Percentiles rank a stretch among this genome's conserved stretches.
phyloP scores from a whole-genome alignment of 352 stramenopile genomes.

The Phytophthora europaea region DNA sequence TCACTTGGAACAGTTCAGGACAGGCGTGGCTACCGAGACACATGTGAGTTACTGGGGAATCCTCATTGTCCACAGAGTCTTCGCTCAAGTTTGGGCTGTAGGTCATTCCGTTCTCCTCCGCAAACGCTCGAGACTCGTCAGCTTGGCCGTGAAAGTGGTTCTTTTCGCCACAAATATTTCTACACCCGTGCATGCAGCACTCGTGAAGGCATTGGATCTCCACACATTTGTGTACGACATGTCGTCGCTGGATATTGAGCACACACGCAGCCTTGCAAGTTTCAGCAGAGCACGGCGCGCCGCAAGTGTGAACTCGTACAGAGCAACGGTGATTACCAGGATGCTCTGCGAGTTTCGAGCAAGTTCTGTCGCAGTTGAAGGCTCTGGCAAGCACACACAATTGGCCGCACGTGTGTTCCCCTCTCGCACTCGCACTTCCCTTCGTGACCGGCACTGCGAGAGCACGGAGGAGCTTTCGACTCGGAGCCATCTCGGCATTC shows the following conservation, averaged over 20 bases:
- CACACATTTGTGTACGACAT: constrained; percentile 66
- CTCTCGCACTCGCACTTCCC: constrained; percentile 64
- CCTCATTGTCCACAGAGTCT: background rate
- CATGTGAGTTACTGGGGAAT: background rate
- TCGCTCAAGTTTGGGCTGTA: background rate
- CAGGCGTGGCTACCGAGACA: background rate
- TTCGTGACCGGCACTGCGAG: constrained; percentile 58
- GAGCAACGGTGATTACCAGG: constrained; percentile 54
- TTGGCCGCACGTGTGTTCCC: constrained; percentile 65
- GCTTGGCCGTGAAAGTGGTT: constrained; percentile 69
- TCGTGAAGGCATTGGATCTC: constrained; percentile 52
- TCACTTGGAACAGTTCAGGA: background rate
- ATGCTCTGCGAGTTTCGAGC: constrained; percentile 45
- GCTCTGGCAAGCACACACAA: constrained; percentile 42
- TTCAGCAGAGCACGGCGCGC: constrained; percentile 45
- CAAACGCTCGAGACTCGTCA: constrained; percentile 24
- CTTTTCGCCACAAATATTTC: constrained; percentile 37
- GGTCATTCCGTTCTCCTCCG: constrained; percentile 28
- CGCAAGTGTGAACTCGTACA: constrained; percentile 65
- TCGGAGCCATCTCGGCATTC: constrained; percentile 25
- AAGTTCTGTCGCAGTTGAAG: constrained; percentile 58
- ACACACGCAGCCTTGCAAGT: constrained; percentile 52
- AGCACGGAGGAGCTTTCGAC: constrained; percentile 32
- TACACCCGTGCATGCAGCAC: constrained; percentile 65
- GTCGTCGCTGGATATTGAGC: constrained; percentile 50